phyloP scores from a whole-genome alignment of 2,329 filamentous ascomycete species.

The Xylaria multiplex region DNA sequence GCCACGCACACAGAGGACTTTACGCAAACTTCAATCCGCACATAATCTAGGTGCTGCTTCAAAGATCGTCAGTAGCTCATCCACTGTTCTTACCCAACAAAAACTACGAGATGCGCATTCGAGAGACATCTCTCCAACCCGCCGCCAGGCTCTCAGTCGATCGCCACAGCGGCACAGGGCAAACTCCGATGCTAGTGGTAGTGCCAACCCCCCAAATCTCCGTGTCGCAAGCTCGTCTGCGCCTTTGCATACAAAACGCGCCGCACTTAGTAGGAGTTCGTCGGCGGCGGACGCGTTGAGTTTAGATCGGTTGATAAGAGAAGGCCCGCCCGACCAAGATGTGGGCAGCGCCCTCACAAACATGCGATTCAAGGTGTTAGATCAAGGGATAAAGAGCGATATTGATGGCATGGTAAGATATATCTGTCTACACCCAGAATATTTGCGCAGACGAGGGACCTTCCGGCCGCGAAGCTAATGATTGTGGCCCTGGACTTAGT shows the following conservation, averaged over 20 bases:
- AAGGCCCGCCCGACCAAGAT: constrained; percentile 80
- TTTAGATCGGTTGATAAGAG: constrained; percentile 80
- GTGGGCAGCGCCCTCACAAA: constrained; percentile 73
- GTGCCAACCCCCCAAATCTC: constrained; percentile 54
- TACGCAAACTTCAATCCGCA: constrained; percentile 80
- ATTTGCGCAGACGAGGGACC: neutral
- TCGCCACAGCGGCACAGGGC: constrained; percentile 70
- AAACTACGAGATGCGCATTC: constrained; percentile 55
- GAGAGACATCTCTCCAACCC: constrained; percentile 50
- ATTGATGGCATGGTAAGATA: constrained; percentile 79
- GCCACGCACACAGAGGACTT: constrained; percentile 71
- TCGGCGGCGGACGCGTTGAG: constrained; percentile 65
- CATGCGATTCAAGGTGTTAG: constrained; percentile 76
- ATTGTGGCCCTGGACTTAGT: constrained; percentile 62
- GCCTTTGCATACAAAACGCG: constrained; percentile 54
- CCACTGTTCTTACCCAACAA: constrained; percentile 70
- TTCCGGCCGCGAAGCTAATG: constrained; percentile 10
- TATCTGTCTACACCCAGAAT: constrained; percentile 9
- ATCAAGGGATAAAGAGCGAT: constrained; percentile 80
- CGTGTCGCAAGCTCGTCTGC: constrained; percentile 53
- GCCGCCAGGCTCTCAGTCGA: constrained; percentile 52
- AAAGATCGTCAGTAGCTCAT: constrained; percentile 59
- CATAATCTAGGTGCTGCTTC: constrained; percentile 69
- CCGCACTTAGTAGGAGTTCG: constrained; percentile 57
- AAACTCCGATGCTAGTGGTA: constrained; percentile 70